Conservation (phyloP, 169 alveolate genomes). For the Plasmodium malariae region DNA sequence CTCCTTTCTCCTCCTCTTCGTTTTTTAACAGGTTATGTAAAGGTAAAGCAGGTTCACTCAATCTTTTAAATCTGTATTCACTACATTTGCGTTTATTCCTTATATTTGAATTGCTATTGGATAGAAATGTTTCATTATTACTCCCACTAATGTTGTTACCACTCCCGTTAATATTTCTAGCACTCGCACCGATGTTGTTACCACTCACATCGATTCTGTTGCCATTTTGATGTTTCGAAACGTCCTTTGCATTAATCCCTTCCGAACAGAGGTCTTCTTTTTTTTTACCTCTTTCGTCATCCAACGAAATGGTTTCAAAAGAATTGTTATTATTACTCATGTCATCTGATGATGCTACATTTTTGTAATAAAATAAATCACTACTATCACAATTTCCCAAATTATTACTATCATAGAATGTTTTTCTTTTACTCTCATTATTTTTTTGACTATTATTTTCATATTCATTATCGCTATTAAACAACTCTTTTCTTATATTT, state of each 20-base stretch:
- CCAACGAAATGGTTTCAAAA: conserved; percentile 4
- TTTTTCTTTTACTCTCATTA: neutral
- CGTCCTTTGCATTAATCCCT: neutral
- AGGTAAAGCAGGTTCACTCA: neutral
- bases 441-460: neutral
- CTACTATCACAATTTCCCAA: conserved; percentile 25
- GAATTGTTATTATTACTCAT: conserved; percentile 9
- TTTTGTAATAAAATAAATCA: conserved; percentile 36
- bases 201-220: no score
- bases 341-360: neutral
- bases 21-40: neutral
- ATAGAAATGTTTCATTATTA: no score
- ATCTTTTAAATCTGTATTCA: neutral
- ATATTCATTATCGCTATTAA: neutral
- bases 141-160: no score
- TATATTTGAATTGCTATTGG: no score
- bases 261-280: neutral
- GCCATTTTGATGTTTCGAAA: no score
- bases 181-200: no score
- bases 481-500: conserved; percentile 16
- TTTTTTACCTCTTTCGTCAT: neutral
- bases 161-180: no score
- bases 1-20: neutral
- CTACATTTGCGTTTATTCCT: no score
- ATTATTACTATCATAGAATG: conserved; percentile 34